Base-by-base conservation (phyloP, 208 protist genomes). In the Crithidia brevicula region DNA sequence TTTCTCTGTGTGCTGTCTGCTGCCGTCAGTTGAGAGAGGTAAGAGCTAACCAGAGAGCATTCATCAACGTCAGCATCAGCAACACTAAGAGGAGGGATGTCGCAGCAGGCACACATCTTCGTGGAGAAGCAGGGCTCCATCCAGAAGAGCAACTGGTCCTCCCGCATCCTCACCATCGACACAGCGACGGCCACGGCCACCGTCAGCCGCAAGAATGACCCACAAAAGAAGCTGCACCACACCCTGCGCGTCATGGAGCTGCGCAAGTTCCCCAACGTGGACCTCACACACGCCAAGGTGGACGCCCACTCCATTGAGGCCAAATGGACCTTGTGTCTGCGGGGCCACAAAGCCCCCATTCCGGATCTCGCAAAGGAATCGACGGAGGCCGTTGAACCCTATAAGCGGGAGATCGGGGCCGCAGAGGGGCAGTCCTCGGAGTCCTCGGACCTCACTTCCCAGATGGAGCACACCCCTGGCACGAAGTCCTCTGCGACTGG, bases 231-330 rank as follows among this genome's bases (percentile, higher is more conserved):
- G 23, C 47, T 52, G 1, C 23, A 52, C 6, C 47, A 52, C 47
- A 52, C 47, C 9, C 18, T 52, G 5, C 50, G 30, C 15, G 28
- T 56, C 13, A 56, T 4, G 13, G 50, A 56, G 11, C 18, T 56
- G 15, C 50, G 50, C 50, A 56, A 56, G 30, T 56, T 56, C 30
- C 50, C 50, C 50, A 7, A 56, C 30, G 50, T 56, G 7, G 50
- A 56, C 30, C 50, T 56, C 15, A 30, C 18, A 8, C 28, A 36
- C 50, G 22, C 50, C 4, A 56, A 33, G 30, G 16, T 56, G 11
- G 20, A 56, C 30, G 28, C 50, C 7, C 8, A 56, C 30, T 56
- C 50, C 7, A 20, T 20, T 3, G 50, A 56, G 10, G 50, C 50
- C 15, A 56, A 56, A 30, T 56, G 50, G 50, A 56, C 50, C 15